phyloP scores from a whole-genome alignment of 2,329 filamentous ascomycete species.

The Anthostomella pinea region DNA sequence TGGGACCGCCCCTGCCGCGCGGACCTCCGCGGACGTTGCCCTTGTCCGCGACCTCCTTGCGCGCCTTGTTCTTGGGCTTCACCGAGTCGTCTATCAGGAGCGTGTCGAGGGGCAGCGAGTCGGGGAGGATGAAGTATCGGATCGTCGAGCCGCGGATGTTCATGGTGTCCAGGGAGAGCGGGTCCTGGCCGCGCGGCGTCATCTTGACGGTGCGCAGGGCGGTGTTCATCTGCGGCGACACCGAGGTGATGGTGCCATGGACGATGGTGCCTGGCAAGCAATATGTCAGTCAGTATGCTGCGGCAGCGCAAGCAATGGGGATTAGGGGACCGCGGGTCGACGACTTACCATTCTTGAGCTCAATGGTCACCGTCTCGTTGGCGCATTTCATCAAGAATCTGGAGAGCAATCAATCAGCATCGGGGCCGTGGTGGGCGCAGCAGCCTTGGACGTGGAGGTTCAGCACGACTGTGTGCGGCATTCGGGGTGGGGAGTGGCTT shows the following conservation, averaged over 20 bases:
- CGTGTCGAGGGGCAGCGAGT: slow-evolving; percentile 91
- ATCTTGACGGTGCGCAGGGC: slow-evolving; percentile 94
- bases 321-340: slow-evolving; percentile 3
- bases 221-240: slow-evolving; percentile 98
- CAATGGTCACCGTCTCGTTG: slow-evolving; percentile 97
- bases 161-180: slow-evolving; percentile 88
- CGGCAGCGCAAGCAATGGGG: not conserved
- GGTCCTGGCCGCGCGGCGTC: slow-evolving; percentile 84
- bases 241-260: slow-evolving; percentile 93
- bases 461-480: slow-evolving; percentile 46
- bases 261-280: slow-evolving; percentile 77
- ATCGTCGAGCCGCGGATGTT: slow-evolving; percentile 96
- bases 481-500: slow-evolving; percentile 39
- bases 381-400: slow-evolving; percentile 99
- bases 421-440: slow-evolving; percentile 27
- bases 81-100: slow-evolving; percentile 93
- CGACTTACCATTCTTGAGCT: slow-evolving; percentile 87
- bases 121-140: slow-evolving; percentile 93
- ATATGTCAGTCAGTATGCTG: slow-evolving; percentile 7
- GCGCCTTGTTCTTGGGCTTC: slow-evolving; percentile 99
- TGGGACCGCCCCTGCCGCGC: slow-evolving; percentile 53
- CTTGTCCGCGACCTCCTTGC: slow-evolving; percentile 78
- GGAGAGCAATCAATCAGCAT: slow-evolving; percentile 32
- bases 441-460: slow-evolving; percentile 37
- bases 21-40: too few relatives aligned